Evolutionary conservation across 352 stramenopile genomes (phyloP).

Genomic region (Phytophthora tentaculata): DNA sequence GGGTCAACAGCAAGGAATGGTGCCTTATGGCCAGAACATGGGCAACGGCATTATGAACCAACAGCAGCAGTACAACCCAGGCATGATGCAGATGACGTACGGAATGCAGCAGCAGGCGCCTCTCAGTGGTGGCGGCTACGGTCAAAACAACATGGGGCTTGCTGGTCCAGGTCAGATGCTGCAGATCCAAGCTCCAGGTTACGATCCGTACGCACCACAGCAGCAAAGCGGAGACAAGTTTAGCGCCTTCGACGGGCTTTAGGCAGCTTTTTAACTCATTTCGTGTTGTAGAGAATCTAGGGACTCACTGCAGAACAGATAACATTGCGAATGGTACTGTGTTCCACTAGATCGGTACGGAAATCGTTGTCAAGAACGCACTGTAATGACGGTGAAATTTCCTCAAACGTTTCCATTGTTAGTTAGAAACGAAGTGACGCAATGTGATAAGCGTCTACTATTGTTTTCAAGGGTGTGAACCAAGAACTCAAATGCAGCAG

Average conservation of each 20-base stretch:
- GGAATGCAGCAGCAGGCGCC: constrained; percentile 63
- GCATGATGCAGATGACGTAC: constrained; percentile 84
- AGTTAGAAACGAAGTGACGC: constrained; percentile 39
- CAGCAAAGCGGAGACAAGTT: constrained; percentile 72
- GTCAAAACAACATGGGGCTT: constrained; percentile 48
- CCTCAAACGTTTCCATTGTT: constrained; percentile 48
- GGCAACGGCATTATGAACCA: constrained; percentile 51
- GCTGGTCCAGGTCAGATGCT: constrained; percentile 68
- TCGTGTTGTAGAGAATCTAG: constrained; percentile 41
- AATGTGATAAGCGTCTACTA: constrained; percentile 28
- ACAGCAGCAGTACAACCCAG: constrained; percentile 51
- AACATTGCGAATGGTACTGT: constrained; percentile 13
- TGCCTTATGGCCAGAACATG: constrained; percentile 42
- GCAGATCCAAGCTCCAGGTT: constrained; percentile 70
- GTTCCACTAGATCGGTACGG: not conserved
- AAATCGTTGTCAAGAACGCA: too few relatives aligned
- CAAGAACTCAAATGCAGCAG: constrained; percentile 33
- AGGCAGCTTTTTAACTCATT: constrained; percentile 30
- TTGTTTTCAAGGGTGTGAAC: constrained; percentile 35
- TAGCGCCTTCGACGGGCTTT: constrained; percentile 84
- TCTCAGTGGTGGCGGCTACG: constrained; percentile 50
- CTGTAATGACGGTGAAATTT: constrained; percentile 25
- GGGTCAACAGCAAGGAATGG: constrained; percentile 40
- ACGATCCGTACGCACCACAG: constrained; percentile 57
- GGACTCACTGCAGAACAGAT: constrained; percentile 12